Percentiles rank a stretch among this genome's conserved stretches.
Conservation (phyloP, 306 rosid species). For the Dicorynia guianensis region DNA sequence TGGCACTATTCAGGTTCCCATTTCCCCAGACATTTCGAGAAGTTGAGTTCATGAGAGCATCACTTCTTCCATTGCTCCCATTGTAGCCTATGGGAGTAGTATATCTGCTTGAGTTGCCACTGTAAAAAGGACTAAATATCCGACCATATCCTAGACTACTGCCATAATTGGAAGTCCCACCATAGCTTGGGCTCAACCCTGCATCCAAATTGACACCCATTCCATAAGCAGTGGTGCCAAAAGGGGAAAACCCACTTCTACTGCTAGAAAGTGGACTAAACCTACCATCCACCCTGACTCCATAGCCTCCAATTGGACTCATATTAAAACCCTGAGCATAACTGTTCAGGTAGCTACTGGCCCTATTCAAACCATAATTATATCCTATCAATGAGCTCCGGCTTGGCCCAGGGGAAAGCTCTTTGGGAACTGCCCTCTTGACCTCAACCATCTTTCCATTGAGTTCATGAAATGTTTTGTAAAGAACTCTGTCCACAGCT, state of each 20-base stretch:
- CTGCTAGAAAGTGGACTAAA: conserved; percentile 65
- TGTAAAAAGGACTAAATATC: conserved; percentile 66
- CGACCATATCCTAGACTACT: conserved; percentile 72
- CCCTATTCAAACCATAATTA: conserved; percentile 72
- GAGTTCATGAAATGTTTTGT: conserved; percentile 87
- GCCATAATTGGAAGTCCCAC: conserved; percentile 70
- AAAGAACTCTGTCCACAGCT: conserved; percentile 84
- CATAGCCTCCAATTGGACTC: conserved; percentile 77
- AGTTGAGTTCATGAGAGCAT: conserved; percentile 65
- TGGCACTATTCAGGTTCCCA: conserved; percentile 57
- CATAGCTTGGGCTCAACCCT: conserved; percentile 66
- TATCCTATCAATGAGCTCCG: conserved; percentile 79
- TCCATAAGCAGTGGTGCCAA: conserved; percentile 70
- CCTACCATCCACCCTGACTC: conserved; percentile 82
- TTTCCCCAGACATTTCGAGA: conserved; percentile 83
- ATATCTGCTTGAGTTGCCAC: conserved; percentile 73
- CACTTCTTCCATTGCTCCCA: conserved; percentile 66
- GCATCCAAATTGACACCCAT: conserved; percentile 76
- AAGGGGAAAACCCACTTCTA: conserved; percentile 70
- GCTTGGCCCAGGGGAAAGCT: conserved; percentile 78
- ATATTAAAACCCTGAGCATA: conserved; percentile 77
- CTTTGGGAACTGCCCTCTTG: conserved; percentile 94
- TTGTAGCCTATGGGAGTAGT: conserved; percentile 77
- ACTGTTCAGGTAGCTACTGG: conserved; percentile 65
- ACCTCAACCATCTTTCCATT: conserved; percentile 96